Percentiles rank a stretch among this genome's conserved stretches.
These are phyloP conservation scores for Cinnamomum chago DNA, from an alignment of 164 flowering plant species.

Conservation along the genomic window DNA sequence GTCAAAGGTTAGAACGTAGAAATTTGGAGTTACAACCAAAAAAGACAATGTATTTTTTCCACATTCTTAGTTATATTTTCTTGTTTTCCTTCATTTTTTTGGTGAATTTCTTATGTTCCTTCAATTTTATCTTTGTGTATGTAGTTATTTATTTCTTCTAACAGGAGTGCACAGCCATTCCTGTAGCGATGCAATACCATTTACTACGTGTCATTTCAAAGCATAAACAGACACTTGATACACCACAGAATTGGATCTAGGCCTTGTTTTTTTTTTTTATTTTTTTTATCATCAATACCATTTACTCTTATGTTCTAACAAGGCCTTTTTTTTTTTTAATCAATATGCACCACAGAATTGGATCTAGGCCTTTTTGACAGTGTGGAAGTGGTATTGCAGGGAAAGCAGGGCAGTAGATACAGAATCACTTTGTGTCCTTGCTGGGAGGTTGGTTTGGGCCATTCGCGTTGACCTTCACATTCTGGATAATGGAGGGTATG, in stretches of 20 bases:
- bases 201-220: too few species aligned
- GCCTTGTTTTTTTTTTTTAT: neutral
- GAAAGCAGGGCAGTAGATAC: constrained; percentile 96
- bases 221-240: too few species aligned
- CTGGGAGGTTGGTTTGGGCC: constrained; percentile 91
- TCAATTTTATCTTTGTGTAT: too few species aligned
- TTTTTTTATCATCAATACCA: neutral
- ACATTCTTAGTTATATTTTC: too few species aligned
- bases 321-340: neutral
- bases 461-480: constrained; percentile 90
- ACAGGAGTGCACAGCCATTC: too few species aligned
- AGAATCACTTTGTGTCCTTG: constrained; percentile 88
- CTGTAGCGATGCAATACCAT: too few species aligned
- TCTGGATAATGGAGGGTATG: constrained; percentile 61
- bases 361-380: constrained; percentile 2
- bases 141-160: too few species aligned
- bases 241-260: neutral
- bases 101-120: too few species aligned
- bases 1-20: too few species aligned
- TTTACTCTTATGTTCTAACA: neutral
- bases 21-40: too few species aligned
- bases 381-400: constrained; percentile 45
- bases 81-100: too few species aligned
- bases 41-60: too few species aligned
- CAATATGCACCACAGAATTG: neutral